Evolutionary conservation across 257 asterid species (phyloP), one percentile per base, ranked within the genome.

Genomic region (Mitragyna speciosa): DNA sequence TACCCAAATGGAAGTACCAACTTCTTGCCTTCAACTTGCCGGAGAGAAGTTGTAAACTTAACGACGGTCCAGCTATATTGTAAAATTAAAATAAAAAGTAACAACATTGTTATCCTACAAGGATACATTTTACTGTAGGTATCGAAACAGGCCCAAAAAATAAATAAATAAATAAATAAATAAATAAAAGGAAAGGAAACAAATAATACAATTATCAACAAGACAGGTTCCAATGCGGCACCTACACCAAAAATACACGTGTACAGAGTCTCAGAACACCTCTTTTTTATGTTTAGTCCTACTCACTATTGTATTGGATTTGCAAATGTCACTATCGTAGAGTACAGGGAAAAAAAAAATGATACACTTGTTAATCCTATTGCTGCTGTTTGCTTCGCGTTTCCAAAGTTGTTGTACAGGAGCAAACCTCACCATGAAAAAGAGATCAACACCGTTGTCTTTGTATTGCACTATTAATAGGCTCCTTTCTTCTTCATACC

Each of bases 281-380:
- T 48, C 68, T 14, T 51, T 51, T 14, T 51, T 12, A 63, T 26
- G 16, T 26, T 26, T 26, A 4, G 7, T 63, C 68, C 68, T 63
- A 26, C 19, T 63, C 12, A 63, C 68, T 12, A 61, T n/a, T 61
- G 33, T 63, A 26, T 7, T 12, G 68, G 19, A 11, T 63, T 63
- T 26, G 68, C 19, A 26, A 26, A 63, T 59, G 14, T 7, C 66
- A 11, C 24, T 59, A 24, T 11, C 66, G 66, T 59, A 2, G 49
- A 69, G 76, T 51, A 76, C 33, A 48, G 4, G n/a, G n/a, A n/a
- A n/a, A 69, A 64, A 76, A 36, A 76, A 45, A 36, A 36, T 36
- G 39, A 24, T 24, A 76, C 6, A 41, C 15, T 70, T 58, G 45
- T 30, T 72, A 48, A 59, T 58, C 78, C 48, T 59, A 45, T 39